Evolutionary conservation across 2,329 filamentous ascomycete species (phyloP), one percentile per base, ranked within the genome.

Genomic region (Didymella pomorum): DNA sequence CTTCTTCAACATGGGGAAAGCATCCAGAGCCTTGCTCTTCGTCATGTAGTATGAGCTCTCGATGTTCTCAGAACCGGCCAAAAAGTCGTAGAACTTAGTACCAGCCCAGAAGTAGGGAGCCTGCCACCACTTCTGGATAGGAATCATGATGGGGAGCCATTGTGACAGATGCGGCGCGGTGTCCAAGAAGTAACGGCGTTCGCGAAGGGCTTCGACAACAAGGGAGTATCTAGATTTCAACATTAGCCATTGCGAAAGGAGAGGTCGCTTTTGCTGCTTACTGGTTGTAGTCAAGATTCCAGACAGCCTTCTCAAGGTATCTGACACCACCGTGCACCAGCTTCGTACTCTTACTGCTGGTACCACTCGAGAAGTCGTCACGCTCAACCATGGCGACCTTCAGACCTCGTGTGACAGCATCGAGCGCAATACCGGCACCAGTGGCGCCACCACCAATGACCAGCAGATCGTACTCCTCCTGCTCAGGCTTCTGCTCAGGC

Each of bases 41-140:
- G 91, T 93, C 71, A 96, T 80, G 75, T 96, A 96, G 79, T 96
- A 96, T 6, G 91, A 94, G 69, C 87, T 92, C 77, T 96, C 92
- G 70, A 96, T 93, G 54, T 92, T 92, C 76, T 96, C 92, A 39
- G 89, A 89, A 14, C 92, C 92, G 68, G 92, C 92, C 64, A 96
- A 83, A 68, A 93, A 86, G 78, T 96, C 92, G 78, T 96, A 96
- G 66, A 87, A 86, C 77, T 96, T 96, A 60, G 88, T 90, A 49
- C 89, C 89, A 37, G 83, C 85, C 89, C 89, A 91, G 75, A 89
- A 91, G 78, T 92, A 91, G 6, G 91, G 91, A 16, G 87, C 88
- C 79, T 94, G 89, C 88, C 89, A 93, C 90, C 90, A 93, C 75
- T 87, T 88, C 77, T 93, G 86, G 64, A 94, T 81, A 2, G 91